Base-by-base conservation (phyloP, 768 basidiomycete species). In the Russula virescens region DNA sequence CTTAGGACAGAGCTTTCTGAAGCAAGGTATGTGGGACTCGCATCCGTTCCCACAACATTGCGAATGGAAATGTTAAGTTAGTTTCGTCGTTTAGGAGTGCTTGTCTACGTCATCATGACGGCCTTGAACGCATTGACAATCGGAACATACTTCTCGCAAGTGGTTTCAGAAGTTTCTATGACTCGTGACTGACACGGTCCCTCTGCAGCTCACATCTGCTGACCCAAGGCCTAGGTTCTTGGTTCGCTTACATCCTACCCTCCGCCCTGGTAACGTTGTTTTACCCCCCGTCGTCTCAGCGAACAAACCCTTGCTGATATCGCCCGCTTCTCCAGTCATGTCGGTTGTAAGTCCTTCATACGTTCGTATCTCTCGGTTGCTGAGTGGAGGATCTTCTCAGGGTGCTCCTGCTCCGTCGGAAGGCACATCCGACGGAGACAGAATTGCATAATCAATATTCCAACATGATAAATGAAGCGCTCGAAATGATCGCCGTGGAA, bases 361-460 rank as follows among this genome's bases (percentile, higher is more conserved):
- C 11, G 1, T 53, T 46, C 10, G 35, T n/a, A 3, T 38, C 25
- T 26, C 28, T 31, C 16, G 3, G 25, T 45, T 13, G 26, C 13
- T 10, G 19, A 38, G 19, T 26, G 7, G 34, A 46, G 21, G 19
- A 26, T 31, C 14, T 19, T 56, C 26, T 25, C 46, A 67, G 66
- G 21, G 60, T 67, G 51, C 53, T 67, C n/a, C 38, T 62, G 54
- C 61, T 67, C 47, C 64, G 65, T 23, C 55, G 65, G 35, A 66
- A 51, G 48, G 61, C 25, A 18, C 10, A 7, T n/a, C 66, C 60
- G 23, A 66, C 65, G 38, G 65, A 62, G 28, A 50, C 61, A 42
- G 53, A 68, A 35, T n/a, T 59, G 13, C 28, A 55, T 2, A 10
- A 7, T 25, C 46, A 60, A 19, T 34, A 40, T n/a, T 60, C 57